Evolutionary conservation across 148 eudicot species (phyloP), one percentile per base, ranked within the genome.

Genomic region (Tetragonia tetragonoides): DNA sequence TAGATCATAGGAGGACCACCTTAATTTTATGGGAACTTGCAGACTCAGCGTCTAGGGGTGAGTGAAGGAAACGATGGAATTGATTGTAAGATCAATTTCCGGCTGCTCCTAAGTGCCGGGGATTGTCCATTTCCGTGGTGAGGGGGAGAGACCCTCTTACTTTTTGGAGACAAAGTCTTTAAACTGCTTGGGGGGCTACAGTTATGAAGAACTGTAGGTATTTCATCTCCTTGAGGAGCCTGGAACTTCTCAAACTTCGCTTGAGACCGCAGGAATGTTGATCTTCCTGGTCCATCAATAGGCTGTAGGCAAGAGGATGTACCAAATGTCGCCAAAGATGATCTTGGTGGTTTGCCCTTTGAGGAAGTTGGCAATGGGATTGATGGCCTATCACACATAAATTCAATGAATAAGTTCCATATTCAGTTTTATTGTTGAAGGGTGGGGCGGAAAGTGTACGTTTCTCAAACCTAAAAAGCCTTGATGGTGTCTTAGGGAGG

Each of bases 61-160:
- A 93, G 94, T 3, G 96, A 93, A 23, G 98, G 98, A 73, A 91
- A 93, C 3, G 96, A 84, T 18, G 98, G 97, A 73, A 93, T 91
- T 6, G 98, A 93, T 77, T 90, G 90, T 72, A 93, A 85, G 77
- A 91, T 90, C 82, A 93, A 73, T 85, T 91, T 93, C 74, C 97
- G 86, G 87, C 89, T 89, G 83, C 90, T 91, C 74, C 90, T 86
- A 51, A 80, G 86, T 56, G 84, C 83, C 14, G 88, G 87, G 2
- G 91, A 82, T 53, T 28, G 72, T 38, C 87, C 84, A n/a, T 72
- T 80, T 77, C 70, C 81, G 44, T 82, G 78, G 40, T 90, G 97
- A 61, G 98, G 98, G 70, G 97, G 90, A 44, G 94, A 91, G 40
- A 95, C 84, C 81, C 97, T 88, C 88, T 89, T 91, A 71, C 90